phyloP scores from a whole-genome alignment of 129 eudicot species.

The Smallanthus sonchifolius region DNA sequence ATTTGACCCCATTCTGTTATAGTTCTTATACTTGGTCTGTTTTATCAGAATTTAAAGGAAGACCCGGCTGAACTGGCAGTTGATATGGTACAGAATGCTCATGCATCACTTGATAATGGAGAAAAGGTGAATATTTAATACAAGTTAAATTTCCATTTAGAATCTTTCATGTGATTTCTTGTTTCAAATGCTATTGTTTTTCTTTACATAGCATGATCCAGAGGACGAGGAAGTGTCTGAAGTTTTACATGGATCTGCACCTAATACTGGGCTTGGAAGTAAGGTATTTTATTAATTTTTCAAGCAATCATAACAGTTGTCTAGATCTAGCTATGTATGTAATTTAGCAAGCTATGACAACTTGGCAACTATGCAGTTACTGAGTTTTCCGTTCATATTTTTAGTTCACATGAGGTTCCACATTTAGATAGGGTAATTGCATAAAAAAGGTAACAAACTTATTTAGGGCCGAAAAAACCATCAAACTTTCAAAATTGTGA shows the following conservation, averaged over 20 bases:
- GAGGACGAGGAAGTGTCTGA: conserved; percentile 37
- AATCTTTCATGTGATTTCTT: not conserved
- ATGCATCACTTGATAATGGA: conserved; percentile 30
- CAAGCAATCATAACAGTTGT: not conserved
- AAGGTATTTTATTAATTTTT: conserved; percentile 32
- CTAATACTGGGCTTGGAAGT: conserved; percentile 29
- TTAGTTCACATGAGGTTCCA: not conserved
- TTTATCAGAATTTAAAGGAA: conserved; percentile 39
- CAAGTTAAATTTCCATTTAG: conserved; percentile 2
- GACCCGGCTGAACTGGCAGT: conserved; percentile 29
- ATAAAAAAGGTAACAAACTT: not conserved
- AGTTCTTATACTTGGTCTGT: conserved; percentile 14
- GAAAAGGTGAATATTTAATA: conserved; percentile 37
- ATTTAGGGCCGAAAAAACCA: not conserved
- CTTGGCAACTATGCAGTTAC: not conserved
- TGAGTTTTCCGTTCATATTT: not conserved
- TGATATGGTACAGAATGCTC: conserved; percentile 37
- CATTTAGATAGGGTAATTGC: not conserved
- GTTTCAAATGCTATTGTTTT: conserved; percentile 24
- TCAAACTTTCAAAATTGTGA: not conserved
- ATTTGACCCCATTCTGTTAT: conserved; percentile 7
- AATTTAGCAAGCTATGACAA: not conserved
- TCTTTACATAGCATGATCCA: conserved; percentile 27
- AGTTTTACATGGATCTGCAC: conserved; percentile 17
- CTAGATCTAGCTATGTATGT: not conserved